These are phyloP conservation scores for Backusella macrospora DNA, from an alignment of 192 early-diverging fungal genomes.

Conservation along the genomic window DNA sequence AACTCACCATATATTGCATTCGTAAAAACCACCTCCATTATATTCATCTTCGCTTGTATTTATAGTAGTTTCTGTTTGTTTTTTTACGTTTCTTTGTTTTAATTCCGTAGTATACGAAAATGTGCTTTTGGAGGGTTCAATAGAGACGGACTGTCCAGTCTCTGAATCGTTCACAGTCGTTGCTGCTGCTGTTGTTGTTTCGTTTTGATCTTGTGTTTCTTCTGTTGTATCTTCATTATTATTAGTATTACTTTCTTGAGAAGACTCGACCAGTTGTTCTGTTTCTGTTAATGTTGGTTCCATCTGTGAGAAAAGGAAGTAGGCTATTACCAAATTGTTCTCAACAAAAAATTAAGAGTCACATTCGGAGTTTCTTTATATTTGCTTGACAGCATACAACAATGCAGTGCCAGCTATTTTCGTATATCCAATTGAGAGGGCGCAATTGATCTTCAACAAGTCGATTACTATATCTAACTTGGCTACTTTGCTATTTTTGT, in stretches of 20 bases:
- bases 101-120: slow-evolving; percentile 4
- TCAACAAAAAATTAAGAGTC: background rate
- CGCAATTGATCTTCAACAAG: too few species aligned
- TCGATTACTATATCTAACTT: too few species aligned
- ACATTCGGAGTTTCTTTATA: background rate
- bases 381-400: background rate
- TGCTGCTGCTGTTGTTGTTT: too few species aligned
- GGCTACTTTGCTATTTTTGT: too few species aligned
- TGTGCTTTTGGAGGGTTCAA: background rate
- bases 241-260: background rate
- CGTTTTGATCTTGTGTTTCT: background rate
- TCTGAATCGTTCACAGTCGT: too few species aligned
- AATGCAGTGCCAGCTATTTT: background rate
- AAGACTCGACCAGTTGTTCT: slow-evolving; percentile 8
- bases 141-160: background rate
- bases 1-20: slow-evolving; percentile 44
- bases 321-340: background rate
- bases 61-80: background rate
- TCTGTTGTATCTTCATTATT: background rate
- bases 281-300: slow-evolving; percentile 2
- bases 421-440: too few species aligned
- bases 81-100: slow-evolving; percentile 14
- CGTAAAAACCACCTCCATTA: slow-evolving; percentile 31
- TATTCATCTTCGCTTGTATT: background rate
- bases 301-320: slow-evolving; percentile 10